Base-by-base conservation (phyloP, 2,329 filamentous ascomycete species). In the Pseudocercospora musae region DNA sequence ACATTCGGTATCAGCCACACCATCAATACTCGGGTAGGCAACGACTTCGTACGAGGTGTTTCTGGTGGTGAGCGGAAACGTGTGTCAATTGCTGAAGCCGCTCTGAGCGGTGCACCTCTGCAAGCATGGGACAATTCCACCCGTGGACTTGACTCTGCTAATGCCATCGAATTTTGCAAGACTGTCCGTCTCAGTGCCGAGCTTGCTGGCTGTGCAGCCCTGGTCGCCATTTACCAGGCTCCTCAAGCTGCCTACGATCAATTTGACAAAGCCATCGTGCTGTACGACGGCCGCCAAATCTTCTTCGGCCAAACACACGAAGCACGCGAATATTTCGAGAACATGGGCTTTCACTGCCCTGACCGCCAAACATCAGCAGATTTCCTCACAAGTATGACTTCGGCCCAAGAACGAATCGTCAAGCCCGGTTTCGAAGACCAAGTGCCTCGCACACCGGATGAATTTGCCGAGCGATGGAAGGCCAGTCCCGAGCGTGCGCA, bases 71-170 rank as follows among this genome's bases (percentile, higher is more conserved):
- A 92, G 80, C 84, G 87, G 72, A 87, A 95, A 78, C 87, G 92
- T 73, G 91, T 96, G 4, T 90, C 87, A 49, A 92, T 95, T 64
- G 90, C 89, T 0, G 91, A 95, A 75, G 91, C 90, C 67, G 83
- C 89, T 63, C 79, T 92, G 10, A 87, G 87, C 15, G 79, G 81
- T 33, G 84, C 85, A 0, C 71, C 74, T n/a, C 57, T 76, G 4
- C 87, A 90, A 73, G 89, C 87, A 63, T 95, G 91, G 90, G 91
- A 91, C 71, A 91, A 91, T 79, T 87, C 84, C 44, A 91, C 89
- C 25, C 82, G 89, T 77, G 89, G 89, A 76, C 80, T 91, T 31
- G 89, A 92, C 76, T 88, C 84, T 31, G 89, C 88, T 76, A 91
- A 91, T 74, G 89, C 89, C 57, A 83, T 91, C 63, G 88, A 91